Evolutionary conservation across 495 filamentous ascomycete genomes (phyloP), one percentile per base, ranked within the genome.

Genomic region (Podospora conica): DNA sequence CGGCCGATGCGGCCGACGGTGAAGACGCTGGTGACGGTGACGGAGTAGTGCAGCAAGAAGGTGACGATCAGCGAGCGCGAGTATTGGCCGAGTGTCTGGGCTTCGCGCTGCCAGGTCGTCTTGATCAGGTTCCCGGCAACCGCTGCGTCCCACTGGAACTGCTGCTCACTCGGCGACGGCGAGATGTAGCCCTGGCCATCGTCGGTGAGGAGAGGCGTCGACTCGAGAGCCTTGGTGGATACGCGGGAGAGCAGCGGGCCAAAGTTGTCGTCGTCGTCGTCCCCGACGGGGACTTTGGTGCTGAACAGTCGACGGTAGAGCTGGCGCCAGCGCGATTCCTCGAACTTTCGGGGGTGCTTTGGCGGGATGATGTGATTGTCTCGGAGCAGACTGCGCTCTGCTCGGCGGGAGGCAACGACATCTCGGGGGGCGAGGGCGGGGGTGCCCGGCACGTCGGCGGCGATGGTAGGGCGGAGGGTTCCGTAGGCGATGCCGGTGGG

Each of bases 51-150:
- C 15, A 92, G 78, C 11, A 90, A 48, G 70, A 91, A 91, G 0
- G 89, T 90, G n/a, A 89, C 67, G 59, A 89, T 84, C 10, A 92
- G 74, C 0, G 87, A 83, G 3, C 76, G 77, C 0, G 86, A 82
- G 68, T 88, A 89, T 69, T 78, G 80, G 2, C 73, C 71, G 31
- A 83, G 75, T 0, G 90, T 89, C 74, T 89, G 86, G 1, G 87
- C 83, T 79, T 96, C 92, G 65, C 91, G 84, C 69, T 87, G 86
- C 90, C 91, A 96, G 0, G 91, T 92, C 3, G 92, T 96, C 59
- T 90, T 86, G 66, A 96, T 90, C 65, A 82, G 78, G 9, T 91
- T 90, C 3, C 85, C 83, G 1, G 83, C 80, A 11, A 93, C 90
- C 2, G 91, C 90, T 48, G 89, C 87, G 63, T 92, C 88, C 92